Evolutionary conservation across 257 asterid species (phyloP).

Genomic region (Ilex aquifolium): DNA sequence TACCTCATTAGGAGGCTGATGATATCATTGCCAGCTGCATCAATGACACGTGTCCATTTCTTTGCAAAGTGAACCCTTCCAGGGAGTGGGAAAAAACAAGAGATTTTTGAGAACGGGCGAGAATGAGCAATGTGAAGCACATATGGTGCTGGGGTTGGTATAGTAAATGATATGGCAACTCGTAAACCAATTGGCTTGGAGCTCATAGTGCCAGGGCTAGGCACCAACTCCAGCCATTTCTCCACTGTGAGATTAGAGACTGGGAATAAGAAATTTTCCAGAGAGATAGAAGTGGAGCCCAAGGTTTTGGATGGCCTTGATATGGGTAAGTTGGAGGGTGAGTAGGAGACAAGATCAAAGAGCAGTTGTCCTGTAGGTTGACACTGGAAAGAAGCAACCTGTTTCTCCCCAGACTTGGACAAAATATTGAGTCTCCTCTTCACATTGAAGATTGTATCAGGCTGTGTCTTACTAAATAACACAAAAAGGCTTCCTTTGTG

Average conservation of each 20-base stretch:
- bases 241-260: constrained; percentile 51
- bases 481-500: constrained; percentile 55
- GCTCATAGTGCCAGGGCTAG: constrained; percentile 36
- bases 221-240: constrained; percentile 85
- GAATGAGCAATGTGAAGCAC: constrained; percentile 50
- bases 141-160: constrained; percentile 58
- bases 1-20: constrained; percentile 80
- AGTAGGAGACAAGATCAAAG: constrained; percentile 53
- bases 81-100: constrained; percentile 65
- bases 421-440: constrained; percentile 70
- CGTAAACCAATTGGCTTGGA: constrained; percentile 54
- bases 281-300: constrained; percentile 52
- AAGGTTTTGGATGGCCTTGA: constrained; percentile 41
- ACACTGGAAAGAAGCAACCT: constrained; percentile 85
- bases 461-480: constrained; percentile 67
- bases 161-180: constrained; percentile 76
- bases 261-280: constrained; percentile 48
- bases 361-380: constrained; percentile 62
- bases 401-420: constrained; percentile 72
- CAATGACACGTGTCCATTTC: constrained; percentile 46
- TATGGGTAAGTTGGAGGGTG: constrained; percentile 30
- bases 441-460: constrained; percentile 70
- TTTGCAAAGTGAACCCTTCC: constrained; percentile 41
- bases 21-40: constrained; percentile 61
- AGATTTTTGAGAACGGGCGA: constrained; percentile 44